Percentiles rank a stretch among this genome's conserved stretches.
Evolutionary conservation across 2,329 filamentous ascomycete genomes (phyloP).

Genomic region (Xylaria sp.): DNA sequence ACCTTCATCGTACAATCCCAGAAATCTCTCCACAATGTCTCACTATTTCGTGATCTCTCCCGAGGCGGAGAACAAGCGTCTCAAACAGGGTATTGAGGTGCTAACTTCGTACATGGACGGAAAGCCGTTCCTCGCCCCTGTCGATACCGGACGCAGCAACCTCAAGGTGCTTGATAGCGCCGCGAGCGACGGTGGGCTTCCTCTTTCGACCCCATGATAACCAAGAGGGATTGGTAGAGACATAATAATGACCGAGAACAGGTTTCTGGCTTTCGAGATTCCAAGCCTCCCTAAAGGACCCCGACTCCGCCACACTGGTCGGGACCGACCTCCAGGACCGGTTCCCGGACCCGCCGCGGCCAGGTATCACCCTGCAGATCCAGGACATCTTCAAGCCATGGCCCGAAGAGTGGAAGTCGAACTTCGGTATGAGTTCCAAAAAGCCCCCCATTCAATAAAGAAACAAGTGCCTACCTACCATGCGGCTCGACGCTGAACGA

Average conservation of each 20-base stretch:
- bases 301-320: slow-evolving; percentile 10
- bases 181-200: slow-evolving; percentile 4
- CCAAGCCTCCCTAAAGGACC: slow-evolving; percentile 11
- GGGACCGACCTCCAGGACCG: slow-evolving; percentile 16
- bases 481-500: no score
- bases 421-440: no score
- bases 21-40: slow-evolving; percentile 1
- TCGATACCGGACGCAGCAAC: slow-evolving; percentile 1
- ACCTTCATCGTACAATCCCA: no score
- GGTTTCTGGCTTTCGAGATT: slow-evolving; percentile 11
- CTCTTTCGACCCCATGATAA: background rate
- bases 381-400: slow-evolving; percentile 18
- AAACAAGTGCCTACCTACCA: no score
- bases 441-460: no score
- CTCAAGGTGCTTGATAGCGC: slow-evolving; percentile 14
- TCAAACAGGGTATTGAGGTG: slow-evolving; percentile 4
- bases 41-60: slow-evolving; percentile 3
- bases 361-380: slow-evolving; percentile 9
- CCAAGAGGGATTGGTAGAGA: background rate
- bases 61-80: slow-evolving; percentile 12
- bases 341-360: slow-evolving; percentile 8
- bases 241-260: background rate
- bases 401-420: slow-evolving; percentile 8
- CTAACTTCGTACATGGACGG: slow-evolving; percentile 13
- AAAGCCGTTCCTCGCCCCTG: slow-evolving; percentile 10